Conservation (phyloP, 1,284 basidiomycete genomes). For the Schizophyllum commune region DNA sequence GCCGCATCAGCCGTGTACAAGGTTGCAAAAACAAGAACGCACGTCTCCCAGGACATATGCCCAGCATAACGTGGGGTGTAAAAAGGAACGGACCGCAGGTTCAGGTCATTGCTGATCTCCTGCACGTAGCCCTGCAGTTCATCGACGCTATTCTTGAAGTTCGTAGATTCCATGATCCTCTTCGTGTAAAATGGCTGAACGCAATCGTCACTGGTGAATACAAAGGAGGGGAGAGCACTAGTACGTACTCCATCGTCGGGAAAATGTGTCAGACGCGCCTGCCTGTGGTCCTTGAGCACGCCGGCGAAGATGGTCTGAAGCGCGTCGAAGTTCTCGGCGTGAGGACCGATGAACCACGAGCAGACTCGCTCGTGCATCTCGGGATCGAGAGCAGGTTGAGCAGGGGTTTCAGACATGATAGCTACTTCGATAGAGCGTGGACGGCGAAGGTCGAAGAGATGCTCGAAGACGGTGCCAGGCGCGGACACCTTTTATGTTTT, state of each 20-base stretch:
- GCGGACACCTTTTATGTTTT: too few relatives aligned
- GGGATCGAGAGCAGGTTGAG: too few relatives aligned
- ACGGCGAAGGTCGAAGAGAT: too few relatives aligned
- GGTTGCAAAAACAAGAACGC: conserved; percentile 7
- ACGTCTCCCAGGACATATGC: conserved; percentile 25
- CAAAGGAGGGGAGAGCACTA: not conserved
- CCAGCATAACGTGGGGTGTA: conserved; percentile 34
- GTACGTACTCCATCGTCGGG: conserved; percentile 13
- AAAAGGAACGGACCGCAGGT: conserved; percentile 28
- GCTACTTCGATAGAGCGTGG: too few relatives aligned
- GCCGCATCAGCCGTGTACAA: not conserved
- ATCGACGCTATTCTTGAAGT: conserved; percentile 7
- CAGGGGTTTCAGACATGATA: too few relatives aligned
- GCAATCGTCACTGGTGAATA: not conserved
- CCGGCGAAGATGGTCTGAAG: conserved; percentile 10
- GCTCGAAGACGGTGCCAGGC: too few relatives aligned
- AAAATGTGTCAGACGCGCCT: conserved; percentile 8
- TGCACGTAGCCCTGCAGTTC: conserved; percentile 6
- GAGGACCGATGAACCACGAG: conserved; percentile 15
- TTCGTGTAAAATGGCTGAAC: conserved; percentile 9
- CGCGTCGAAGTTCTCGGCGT: conserved; percentile 13
- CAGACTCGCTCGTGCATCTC: conserved; percentile 12
- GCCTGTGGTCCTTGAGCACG: conserved; percentile 8
- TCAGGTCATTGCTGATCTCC: conserved; percentile 11
- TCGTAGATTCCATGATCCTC: conserved; percentile 5